These are phyloP conservation scores for Penicillium palitans DNA, from an alignment of 2,329 filamentous ascomycete genomes.

Conservation along the genomic window DNA sequence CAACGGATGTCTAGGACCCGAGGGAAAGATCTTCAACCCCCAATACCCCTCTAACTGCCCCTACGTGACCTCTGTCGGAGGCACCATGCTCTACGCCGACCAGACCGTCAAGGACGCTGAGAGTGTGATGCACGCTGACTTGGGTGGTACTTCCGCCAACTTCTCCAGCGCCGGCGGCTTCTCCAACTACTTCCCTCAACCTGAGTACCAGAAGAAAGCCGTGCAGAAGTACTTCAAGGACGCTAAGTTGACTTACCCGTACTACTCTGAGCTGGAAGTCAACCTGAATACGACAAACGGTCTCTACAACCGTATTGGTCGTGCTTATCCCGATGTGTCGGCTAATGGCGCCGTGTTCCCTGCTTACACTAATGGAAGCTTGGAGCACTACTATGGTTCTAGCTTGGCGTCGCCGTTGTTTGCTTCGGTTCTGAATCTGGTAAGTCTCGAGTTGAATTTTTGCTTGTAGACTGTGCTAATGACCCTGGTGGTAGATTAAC, in stretches of 20 bases:
- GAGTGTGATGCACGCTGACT: slow-evolving; percentile 35
- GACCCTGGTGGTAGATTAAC: slow-evolving; percentile 40
- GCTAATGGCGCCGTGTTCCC: slow-evolving; percentile 44
- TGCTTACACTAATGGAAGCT: slow-evolving; percentile 19
- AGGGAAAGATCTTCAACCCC: slow-evolving; percentile 50
- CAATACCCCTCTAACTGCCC: slow-evolving; percentile 54
- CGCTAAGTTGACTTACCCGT: slow-evolving; percentile 32
- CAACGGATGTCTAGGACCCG: slow-evolving; percentile 43
- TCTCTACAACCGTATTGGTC: slow-evolving; percentile 48
- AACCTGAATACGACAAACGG: slow-evolving; percentile 41
- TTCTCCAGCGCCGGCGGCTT: slow-evolving; percentile 50
- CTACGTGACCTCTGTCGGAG: slow-evolving; percentile 53
- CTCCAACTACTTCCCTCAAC: slow-evolving; percentile 48
- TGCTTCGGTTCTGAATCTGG: slow-evolving; percentile 33
- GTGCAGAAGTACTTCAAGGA: slow-evolving; percentile 46
- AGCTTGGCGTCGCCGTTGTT: slow-evolving; percentile 33
- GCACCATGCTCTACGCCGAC: slow-evolving; percentile 33
- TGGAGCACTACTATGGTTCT: slow-evolving; percentile 29
- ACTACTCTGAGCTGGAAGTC: slow-evolving; percentile 35
- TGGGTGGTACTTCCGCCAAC: slow-evolving; percentile 27
- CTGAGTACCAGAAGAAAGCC: slow-evolving; percentile 44
- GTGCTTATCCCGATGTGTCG: slow-evolving; percentile 53
- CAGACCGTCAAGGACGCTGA: slow-evolving; percentile 30
- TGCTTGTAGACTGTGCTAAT: not conserved
- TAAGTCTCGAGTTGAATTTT: slow-evolving; percentile 12